These are phyloP conservation scores for Agaricales sp. DNA, from an alignment of 1,284 basidiomycete species.

Conservation along the genomic window DNA sequence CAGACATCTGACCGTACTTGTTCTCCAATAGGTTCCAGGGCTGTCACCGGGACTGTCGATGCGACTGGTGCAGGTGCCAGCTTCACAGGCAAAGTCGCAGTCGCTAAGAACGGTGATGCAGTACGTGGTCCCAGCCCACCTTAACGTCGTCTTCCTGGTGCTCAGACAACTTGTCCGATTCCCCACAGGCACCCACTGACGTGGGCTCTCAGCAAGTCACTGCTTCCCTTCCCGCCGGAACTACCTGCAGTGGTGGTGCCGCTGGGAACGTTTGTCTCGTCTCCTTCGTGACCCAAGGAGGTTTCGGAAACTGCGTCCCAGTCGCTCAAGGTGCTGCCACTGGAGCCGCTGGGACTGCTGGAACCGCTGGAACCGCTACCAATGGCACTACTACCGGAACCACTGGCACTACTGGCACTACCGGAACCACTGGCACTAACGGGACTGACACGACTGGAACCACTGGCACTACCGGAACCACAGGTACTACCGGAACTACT, in stretches of 20 bases:
- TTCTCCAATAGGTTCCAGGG: no score
- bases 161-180: conserved; percentile 5
- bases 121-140: conserved; percentile 13
- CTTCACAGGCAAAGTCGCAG: conserved; percentile 24
- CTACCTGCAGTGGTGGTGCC: conserved; percentile 26
- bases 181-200: conserved; percentile 15
- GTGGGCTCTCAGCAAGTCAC: conserved; percentile 21
- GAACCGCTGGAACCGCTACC: neutral
- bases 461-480: no score
- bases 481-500: no score
- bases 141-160: neutral
- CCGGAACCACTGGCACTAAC: no score
- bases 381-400: no score
- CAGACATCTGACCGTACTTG: no score
- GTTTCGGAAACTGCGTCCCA: conserved; percentile 31
- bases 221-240: conserved; percentile 25
- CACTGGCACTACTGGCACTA: no score
- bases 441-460: no score
- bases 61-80: conserved; percentile 24
- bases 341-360: neutral
- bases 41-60: conserved; percentile 23
- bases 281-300: conserved; percentile 26
- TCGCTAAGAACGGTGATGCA: conserved; percentile 27
- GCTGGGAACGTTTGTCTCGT: conserved; percentile 25
- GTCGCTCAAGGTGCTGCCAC: conserved; percentile 11